phyloP scores from a whole-genome alignment of 2,329 filamentous ascomycete genomes.

The Cadophora malorum region DNA sequence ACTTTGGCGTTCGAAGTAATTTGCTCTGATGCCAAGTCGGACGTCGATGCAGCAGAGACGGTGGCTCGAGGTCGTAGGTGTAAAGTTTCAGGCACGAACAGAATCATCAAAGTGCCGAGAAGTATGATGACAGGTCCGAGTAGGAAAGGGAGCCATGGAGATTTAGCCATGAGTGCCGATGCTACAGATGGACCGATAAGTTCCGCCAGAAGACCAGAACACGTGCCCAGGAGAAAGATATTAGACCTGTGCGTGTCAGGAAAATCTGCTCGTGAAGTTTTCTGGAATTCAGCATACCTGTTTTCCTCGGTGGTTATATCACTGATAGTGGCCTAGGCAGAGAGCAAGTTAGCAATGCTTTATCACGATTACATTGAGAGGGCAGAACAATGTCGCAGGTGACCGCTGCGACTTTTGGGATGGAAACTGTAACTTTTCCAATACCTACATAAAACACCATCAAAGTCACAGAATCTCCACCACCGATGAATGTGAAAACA shows the following conservation, averaged over 20 bases:
- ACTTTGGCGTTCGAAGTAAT: neutral
- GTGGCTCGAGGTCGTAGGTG: constrained; percentile 31
- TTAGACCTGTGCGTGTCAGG: constrained; percentile 43
- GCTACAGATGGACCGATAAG: constrained; percentile 49
- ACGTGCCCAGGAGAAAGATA: constrained; percentile 46
- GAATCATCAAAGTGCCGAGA: constrained; percentile 34
- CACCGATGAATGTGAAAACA: constrained; percentile 45
- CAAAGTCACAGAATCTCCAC: constrained; percentile 45
- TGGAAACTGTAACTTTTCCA: neutral
- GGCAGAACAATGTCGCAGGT: too few species aligned
- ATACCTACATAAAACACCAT: constrained; percentile 43
- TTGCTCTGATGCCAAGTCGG: constrained; percentile 15
- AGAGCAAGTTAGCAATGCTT: neutral
- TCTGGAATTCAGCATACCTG: constrained; percentile 41
- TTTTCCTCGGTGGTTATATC: constrained; percentile 48
- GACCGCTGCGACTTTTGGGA: neutral
- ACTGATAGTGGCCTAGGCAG: constrained; percentile 43
- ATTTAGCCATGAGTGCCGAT: constrained; percentile 46
- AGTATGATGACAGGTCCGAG: constrained; percentile 32
- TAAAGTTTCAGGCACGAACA: constrained; percentile 45
- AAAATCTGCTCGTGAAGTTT: neutral
- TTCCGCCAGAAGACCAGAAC: constrained; percentile 45
- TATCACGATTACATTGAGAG: neutral
- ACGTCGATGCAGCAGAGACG: constrained; percentile 22
- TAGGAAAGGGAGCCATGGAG: constrained; percentile 40